Conservation (phyloP, 2,329 filamentous ascomycete genomes). For the Cercospora nicotianae region DNA sequence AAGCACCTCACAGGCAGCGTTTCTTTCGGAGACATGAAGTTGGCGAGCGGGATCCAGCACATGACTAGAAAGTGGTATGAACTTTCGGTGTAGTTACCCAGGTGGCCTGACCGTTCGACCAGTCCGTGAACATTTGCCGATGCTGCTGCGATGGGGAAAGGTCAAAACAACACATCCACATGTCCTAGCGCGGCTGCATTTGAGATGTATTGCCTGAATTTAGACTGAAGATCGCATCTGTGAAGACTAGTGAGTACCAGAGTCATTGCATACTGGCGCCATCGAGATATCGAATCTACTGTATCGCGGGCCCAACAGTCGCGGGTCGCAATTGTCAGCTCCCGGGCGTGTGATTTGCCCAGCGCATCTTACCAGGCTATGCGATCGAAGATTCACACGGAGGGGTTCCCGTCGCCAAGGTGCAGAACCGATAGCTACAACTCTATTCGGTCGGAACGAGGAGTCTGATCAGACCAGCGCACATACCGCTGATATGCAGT, state of each 20-base stretch:
- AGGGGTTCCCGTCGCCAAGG: neutral
- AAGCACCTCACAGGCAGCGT: neutral
- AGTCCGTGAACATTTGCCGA: neutral
- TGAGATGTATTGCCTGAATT: neutral
- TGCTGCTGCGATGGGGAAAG: neutral
- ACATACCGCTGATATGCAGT: neutral
- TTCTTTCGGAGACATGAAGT: neutral
- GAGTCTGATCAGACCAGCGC: neutral
- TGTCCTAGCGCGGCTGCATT: neutral
- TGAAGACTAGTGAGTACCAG: constrained; percentile 1
- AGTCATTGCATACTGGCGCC: constrained; percentile 2
- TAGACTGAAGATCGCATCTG: neutral
- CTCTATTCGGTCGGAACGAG: neutral
- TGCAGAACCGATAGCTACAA: neutral
- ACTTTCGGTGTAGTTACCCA: neutral
- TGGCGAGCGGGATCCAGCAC: neutral
- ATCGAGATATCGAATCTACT: neutral
- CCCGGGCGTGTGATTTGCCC: neutral
- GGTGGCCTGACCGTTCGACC: neutral
- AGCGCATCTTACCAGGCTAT: neutral
- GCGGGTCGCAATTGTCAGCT: neutral
- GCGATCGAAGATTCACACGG: constrained; percentile 3
- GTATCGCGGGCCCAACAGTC: neutral
- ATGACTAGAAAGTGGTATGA: neutral
- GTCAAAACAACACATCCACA: neutral